A percentile compares a stretch with the other conserved stretches of the same genome.
Conservation (phyloP, 371 early-diverging fungal genomes). For the Mortierella sp. region DNA sequence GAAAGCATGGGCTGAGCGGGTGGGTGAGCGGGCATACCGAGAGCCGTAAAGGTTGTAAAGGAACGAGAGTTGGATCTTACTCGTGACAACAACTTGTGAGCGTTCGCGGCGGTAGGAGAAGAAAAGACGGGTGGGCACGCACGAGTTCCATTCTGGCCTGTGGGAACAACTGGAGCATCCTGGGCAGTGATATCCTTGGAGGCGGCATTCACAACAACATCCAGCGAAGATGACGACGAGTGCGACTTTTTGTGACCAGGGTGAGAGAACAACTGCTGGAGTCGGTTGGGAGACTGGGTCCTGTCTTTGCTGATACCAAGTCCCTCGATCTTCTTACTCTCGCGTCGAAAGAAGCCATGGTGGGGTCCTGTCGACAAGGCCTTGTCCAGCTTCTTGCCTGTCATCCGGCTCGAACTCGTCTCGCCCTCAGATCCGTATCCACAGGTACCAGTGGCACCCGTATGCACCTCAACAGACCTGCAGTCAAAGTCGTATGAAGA, state of each 20-base stretch:
- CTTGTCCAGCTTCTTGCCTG: neutral
- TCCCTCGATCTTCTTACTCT: slow-evolving; percentile 13
- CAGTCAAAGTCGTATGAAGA: slow-evolving; percentile 1
- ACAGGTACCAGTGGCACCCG: neutral
- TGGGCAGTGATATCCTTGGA: neutral
- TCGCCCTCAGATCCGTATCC: slow-evolving; percentile 17
- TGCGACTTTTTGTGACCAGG: slow-evolving; percentile 43
- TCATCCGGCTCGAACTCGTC: slow-evolving; percentile 8
- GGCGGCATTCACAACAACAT: neutral
- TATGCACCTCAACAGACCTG: neutral
- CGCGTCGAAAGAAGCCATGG: slow-evolving; percentile 25
- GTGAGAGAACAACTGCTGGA: slow-evolving; percentile 41
- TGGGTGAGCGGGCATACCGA: slow-evolving; percentile 30
- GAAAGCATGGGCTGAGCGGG: slow-evolving; percentile 11
- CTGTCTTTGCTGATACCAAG: neutral
- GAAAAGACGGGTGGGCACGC: neutral
- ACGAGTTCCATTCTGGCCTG: neutral
- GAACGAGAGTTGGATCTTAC: slow-evolving; percentile 24
- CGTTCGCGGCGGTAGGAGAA: slow-evolving; percentile 7
- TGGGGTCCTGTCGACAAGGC: neutral
- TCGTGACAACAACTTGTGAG: slow-evolving; percentile 4
- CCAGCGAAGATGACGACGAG: slow-evolving; percentile 39
- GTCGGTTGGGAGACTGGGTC: slow-evolving; percentile 16
- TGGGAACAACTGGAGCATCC: neutral
- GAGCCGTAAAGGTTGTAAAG: slow-evolving; percentile 36